Base-by-base conservation (phyloP, 306 rosid species). In the Malus fusca region DNA sequence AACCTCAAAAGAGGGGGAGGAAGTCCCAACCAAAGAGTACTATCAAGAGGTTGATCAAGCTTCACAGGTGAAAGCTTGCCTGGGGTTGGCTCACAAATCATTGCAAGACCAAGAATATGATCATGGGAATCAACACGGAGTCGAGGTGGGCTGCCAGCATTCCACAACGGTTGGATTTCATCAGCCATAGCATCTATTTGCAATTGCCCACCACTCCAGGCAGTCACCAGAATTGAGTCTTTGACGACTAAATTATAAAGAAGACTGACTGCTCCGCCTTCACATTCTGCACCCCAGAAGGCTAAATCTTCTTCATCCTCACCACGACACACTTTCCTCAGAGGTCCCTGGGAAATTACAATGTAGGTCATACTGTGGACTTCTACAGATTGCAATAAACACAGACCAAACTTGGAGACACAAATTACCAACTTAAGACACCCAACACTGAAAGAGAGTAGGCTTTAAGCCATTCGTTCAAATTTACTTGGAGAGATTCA, bases 191-290 rank as follows among this genome's bases (percentile, higher is more conserved):
- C 97, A 87, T 92, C 99, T 77, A 92, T 85, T 82, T 89, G 99
- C 77, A 92, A 77, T 66, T 95, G 92, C 81, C 99, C 99, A 73
- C 93, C 93, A 84, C 91, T 95, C 99, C 99, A 95, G 31, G 99
- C 92, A 75, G 97, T 90, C 72, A 95, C 90, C 75, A 95, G 75
- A 73, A 95, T 82, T 37, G 98, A 87, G 79, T 95, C 99, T 84
- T 89, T 95, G 82, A 90, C 84, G 66, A 92, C 92, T 75, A 90
- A 48, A 84, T 87, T 87, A 80, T 90, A 95, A 19, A 92, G 89
- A 78, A 92, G 88, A 84, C 93, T 84, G 71, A 87, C 87, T 18
- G 92, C 92, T 60, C 89, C 88, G 40, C 98, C 99, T 87, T 90
- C 97, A 81, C 93, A 90, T 87, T 89, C 97, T 44, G 89, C 85